Percentiles rank a stretch among this genome's conserved stretches.
These are phyloP conservation scores for Mycothermus thermophilus DNA, from an alignment of 495 filamentous ascomycete species.

Conservation along the genomic window DNA sequence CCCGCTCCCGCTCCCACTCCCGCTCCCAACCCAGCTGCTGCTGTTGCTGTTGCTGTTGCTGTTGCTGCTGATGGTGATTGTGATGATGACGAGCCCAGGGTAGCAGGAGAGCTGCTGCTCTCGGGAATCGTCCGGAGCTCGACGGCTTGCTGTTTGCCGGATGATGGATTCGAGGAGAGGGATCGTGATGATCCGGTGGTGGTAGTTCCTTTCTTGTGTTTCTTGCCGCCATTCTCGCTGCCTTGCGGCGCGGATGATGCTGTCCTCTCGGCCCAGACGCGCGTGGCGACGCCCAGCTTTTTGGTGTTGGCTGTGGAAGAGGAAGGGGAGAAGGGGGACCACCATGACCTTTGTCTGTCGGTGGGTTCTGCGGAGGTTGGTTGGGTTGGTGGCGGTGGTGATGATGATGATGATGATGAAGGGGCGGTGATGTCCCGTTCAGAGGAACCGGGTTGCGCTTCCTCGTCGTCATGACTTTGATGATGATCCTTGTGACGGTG, in stretches of 20 bases:
- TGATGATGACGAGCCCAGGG: too few relatives aligned
- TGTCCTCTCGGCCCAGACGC: constrained; percentile 6
- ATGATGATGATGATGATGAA: neutral
- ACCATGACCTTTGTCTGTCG: neutral
- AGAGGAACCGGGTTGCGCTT: neutral
- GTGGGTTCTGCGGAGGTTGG: too few relatives aligned
- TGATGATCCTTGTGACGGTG: neutral
- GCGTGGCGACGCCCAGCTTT: constrained; percentile 2
- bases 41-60: neutral
- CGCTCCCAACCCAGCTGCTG: neutral
- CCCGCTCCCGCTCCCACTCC: neutral
- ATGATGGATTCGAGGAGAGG: too few relatives aligned
- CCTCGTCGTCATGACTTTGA: neutral
- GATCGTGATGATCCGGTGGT: neutral
- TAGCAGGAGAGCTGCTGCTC: too few relatives aligned
- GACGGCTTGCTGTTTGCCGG: too few relatives aligned
- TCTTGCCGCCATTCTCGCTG: too few relatives aligned
- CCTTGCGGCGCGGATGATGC: too few relatives aligned
- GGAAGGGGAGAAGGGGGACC: neutral
- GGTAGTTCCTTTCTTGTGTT: neutral
- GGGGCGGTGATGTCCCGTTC: neutral
- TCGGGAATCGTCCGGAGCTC: too few relatives aligned
- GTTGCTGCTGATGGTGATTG: too few relatives aligned
- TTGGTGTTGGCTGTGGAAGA: neutral
- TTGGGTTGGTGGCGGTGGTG: too few relatives aligned